Percentiles rank a stretch among this genome's conserved stretches.
phyloP scores from a whole-genome alignment of 2,329 filamentous ascomycete species.

The Rhexocercosporidium sp. region DNA sequence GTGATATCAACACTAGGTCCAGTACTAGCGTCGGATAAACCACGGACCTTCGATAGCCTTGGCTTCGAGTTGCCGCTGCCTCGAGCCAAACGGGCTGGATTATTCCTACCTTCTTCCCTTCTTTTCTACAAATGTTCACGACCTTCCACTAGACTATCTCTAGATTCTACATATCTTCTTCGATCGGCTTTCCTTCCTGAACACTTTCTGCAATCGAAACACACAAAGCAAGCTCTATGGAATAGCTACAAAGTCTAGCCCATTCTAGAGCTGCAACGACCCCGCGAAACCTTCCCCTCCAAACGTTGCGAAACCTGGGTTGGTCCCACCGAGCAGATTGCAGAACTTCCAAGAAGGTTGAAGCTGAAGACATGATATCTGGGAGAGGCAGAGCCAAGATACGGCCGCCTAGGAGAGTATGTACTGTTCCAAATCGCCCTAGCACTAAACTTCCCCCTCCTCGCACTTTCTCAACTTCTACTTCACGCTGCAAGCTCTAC shows the following conservation, averaged over 20 bases:
- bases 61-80: neutral
- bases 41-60: neutral
- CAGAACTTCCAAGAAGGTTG: neutral
- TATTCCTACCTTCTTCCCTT: neutral
- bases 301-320: neutral
- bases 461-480: neutral
- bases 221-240: neutral
- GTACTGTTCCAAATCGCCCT: constrained; percentile 41
- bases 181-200: neutral
- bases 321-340: neutral
- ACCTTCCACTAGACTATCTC: neutral
- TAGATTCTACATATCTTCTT: neutral
- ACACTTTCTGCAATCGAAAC: neutral
- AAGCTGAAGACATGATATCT: constrained; percentile 50
- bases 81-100: neutral
- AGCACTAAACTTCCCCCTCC: constrained; percentile 3
- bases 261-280: neutral
- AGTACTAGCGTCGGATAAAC: neutral
- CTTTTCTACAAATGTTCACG: neutral
- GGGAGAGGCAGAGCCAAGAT: constrained; percentile 64
- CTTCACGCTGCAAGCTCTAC: neutral
- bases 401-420: constrained; percentile 69
- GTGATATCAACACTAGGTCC: too few relatives aligned
- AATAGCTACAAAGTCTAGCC: neutral
- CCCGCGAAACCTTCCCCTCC: neutral